These are phyloP conservation scores for Hibiscus tridactylites DNA, from an alignment of 345 rosid species.

Conservation along the genomic window DNA sequence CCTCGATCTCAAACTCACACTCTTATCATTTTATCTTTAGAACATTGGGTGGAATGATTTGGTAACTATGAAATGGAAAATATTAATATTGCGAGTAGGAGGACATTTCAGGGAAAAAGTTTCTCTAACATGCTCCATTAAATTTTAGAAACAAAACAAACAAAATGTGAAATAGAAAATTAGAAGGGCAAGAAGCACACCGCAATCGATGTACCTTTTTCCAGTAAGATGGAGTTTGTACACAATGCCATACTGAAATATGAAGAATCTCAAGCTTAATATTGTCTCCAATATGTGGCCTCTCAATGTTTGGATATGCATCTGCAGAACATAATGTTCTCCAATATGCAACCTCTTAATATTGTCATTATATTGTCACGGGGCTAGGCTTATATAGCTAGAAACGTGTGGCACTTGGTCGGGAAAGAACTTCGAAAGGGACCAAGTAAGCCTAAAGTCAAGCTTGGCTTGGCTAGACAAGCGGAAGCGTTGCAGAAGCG, in stretches of 20 bases:
- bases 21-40: not conserved
- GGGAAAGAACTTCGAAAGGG: too few species aligned
- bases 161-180: not conserved
- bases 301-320: slow-evolving; percentile 83
- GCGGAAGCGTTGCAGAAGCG: too few species aligned
- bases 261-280: slow-evolving; percentile 72
- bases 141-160: not conserved
- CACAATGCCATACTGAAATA: slow-evolving; percentile 93
- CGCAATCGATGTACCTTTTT: slow-evolving; percentile 58
- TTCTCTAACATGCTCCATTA: not conserved
- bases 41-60: not conserved
- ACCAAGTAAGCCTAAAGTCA: too few species aligned
- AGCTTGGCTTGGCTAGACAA: too few species aligned
- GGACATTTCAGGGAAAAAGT: not conserved
- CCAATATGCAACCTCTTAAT: not conserved
- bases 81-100: not conserved
- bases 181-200: slow-evolving; percentile 32
- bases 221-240: slow-evolving; percentile 84
- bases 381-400: not conserved
- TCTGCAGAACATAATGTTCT: slow-evolving; percentile 35
- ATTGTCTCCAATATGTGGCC: slow-evolving; percentile 90
- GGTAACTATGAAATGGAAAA: not conserved
- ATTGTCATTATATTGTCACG: too few species aligned
- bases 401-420: not conserved
- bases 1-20: not conserved